Conservation (phyloP, 805 yeast species). For the Myxozyma lipomycoides region DNA sequence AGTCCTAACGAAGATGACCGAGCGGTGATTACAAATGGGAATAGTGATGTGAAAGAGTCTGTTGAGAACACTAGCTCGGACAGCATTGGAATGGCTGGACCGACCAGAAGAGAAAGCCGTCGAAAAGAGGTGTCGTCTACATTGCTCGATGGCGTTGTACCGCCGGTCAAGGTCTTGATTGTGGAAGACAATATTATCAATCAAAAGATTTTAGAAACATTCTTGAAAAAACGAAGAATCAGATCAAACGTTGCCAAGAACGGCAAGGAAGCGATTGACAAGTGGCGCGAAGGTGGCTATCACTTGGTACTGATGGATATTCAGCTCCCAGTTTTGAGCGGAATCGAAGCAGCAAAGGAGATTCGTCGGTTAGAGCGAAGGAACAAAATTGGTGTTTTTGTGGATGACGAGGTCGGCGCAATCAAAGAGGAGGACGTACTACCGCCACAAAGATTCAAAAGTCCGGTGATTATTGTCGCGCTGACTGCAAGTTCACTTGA, state of each 20-base stretch:
- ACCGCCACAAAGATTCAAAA: constrained; percentile 62
- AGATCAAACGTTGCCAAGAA: constrained; percentile 83
- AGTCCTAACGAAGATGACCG: not conserved
- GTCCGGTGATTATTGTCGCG: constrained; percentile 98
- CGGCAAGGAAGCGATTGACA: constrained; percentile 91
- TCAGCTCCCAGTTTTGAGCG: constrained; percentile 93
- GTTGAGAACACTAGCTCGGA: not conserved
- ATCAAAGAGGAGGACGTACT: constrained; percentile 49
- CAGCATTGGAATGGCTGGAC: not conserved
- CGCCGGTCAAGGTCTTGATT: constrained; percentile 83
- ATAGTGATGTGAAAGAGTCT: not conserved
- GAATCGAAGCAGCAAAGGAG: constrained; percentile 90
- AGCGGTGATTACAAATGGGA: not conserved
- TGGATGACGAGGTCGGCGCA: constrained; percentile 40
- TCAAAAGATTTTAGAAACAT: constrained; percentile 85
- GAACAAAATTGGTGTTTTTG: constrained; percentile 67
- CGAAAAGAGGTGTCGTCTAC: constrained; percentile 3
- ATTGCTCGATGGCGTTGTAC: constrained; percentile 56
- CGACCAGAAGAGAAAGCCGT: not conserved
- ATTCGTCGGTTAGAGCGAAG: constrained; percentile 78
- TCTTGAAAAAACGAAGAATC: constrained; percentile 78
- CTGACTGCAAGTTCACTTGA: constrained; percentile 86
- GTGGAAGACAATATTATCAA: constrained; percentile 96
- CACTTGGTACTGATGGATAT: constrained; percentile 96
- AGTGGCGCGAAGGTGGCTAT: constrained; percentile 92